A percentile compares a stretch with the other conserved stretches of the same genome.
These are phyloP conservation scores for Globisporangium sylvaticum DNA, from an alignment of 352 stramenopile species.

Conservation along the genomic window DNA sequence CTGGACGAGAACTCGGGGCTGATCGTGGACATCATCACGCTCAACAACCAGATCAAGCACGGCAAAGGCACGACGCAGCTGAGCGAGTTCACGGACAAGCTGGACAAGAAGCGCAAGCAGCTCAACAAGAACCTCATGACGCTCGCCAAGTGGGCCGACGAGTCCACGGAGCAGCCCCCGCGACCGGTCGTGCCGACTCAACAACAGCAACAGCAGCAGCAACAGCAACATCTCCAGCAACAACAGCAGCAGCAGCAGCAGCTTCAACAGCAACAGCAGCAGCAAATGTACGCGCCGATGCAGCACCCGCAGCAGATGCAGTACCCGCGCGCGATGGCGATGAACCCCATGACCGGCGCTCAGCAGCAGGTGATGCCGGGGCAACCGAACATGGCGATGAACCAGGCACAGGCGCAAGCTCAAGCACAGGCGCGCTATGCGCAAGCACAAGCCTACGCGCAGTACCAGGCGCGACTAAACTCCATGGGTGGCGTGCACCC, in stretches of 20 bases:
- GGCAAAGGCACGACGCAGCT: conserved; percentile 72
- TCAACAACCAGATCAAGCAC: conserved; percentile 87
- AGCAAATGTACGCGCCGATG: conserved; percentile 20
- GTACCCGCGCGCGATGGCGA: conserved; percentile 18
- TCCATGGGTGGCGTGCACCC: conserved; percentile 34
- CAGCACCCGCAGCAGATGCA: conserved; percentile 27
- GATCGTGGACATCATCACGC: conserved; percentile 86
- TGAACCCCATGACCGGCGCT: conserved; percentile 25
- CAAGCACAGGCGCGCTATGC: conserved; percentile 29
- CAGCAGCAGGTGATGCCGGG: conserved; percentile 15
- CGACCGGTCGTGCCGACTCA: conserved; percentile 21
- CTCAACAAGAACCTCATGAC: conserved; percentile 90
- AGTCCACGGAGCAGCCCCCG: conserved; percentile 68
- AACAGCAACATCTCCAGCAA: conserved; percentile 21
- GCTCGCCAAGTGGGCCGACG: conserved; percentile 84
- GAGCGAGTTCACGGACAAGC: conserved; percentile 77
- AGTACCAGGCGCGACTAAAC: conserved; percentile 65
- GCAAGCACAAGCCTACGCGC: conserved; percentile 43
- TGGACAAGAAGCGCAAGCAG: conserved; percentile 88
- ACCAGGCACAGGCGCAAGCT: conserved; percentile 25
- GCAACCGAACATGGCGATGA: conserved; percentile 19
- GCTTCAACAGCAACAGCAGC: conserved; percentile 12
- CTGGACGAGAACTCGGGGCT: conserved; percentile 84
- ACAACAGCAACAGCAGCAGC: conserved; percentile 26
- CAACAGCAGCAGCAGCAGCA: conserved; percentile 14